phyloP scores from a whole-genome alignment of 2,329 filamentous ascomycete species.

The Neopestalotiopsis sp. region DNA sequence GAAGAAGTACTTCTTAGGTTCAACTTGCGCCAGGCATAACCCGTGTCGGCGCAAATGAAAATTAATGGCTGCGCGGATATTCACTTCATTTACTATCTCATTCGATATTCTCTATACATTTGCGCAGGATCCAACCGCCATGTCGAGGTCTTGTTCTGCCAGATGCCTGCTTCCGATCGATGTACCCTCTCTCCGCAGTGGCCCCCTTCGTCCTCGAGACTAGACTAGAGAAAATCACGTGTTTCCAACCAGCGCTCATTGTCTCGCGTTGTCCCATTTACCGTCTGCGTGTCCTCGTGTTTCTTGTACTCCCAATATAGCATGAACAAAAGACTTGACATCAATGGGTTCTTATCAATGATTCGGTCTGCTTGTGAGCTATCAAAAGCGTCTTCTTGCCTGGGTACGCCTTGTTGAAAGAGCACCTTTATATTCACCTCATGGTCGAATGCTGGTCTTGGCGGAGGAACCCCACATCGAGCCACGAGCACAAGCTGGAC shows the following conservation, averaged over 20 bases:
- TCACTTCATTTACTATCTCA: not conserved
- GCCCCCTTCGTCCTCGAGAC: slow-evolving; percentile 1
- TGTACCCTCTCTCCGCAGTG: slow-evolving; percentile 8
- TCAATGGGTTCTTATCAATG: not conserved
- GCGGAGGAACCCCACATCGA: slow-evolving; percentile 6
- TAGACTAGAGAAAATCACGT: slow-evolving; percentile 10
- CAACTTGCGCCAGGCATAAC: not conserved
- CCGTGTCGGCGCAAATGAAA: not conserved
- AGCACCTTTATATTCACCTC: slow-evolving; percentile 5
- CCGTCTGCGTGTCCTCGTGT: not conserved
- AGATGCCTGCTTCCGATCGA: slow-evolving; percentile 4
- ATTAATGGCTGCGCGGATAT: not conserved
- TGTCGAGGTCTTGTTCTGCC: not conserved
- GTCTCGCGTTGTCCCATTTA: not conserved
- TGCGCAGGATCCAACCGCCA: slow-evolving; percentile 8
- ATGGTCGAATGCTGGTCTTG: slow-evolving; percentile 14
- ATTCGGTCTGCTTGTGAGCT: not conserved
- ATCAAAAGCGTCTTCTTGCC: not conserved
- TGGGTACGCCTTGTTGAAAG: not conserved
- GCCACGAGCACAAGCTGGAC: not conserved
- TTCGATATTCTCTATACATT: not conserved
- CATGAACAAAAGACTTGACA: not conserved
- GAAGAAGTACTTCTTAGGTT: not conserved
- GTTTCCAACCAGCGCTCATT: not conserved
- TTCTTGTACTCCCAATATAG: not conserved